Percentiles rank a stretch among this genome's conserved stretches.
These are phyloP conservation scores for Salix viminalis DNA, from an alignment of 345 rosid genomes.

Conservation along the genomic window DNA sequence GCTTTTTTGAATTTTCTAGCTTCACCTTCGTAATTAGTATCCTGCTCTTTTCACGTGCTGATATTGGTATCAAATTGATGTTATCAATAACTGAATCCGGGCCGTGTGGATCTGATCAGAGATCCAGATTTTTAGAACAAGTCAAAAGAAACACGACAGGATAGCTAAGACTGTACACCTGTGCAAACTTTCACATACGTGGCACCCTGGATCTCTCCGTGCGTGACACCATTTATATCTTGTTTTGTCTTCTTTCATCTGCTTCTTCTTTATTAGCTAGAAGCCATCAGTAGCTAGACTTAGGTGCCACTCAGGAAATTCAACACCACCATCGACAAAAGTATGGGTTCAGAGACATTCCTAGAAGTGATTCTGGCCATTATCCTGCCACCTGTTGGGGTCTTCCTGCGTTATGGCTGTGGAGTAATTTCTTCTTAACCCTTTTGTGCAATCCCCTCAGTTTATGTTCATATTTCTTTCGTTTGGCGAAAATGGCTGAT, in stretches of 20 bases:
- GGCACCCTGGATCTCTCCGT: neutral
- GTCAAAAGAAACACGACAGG: slow-evolving; percentile 8
- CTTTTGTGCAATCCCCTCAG: neutral
- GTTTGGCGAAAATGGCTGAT: neutral
- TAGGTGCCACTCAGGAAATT: neutral
- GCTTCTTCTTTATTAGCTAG: too few species aligned
- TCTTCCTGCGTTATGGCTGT: slow-evolving; percentile 88
- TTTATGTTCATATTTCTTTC: neutral
- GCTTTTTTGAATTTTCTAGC: neutral
- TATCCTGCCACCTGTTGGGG: slow-evolving; percentile 84
- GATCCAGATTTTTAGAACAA: neutral
- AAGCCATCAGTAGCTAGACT: neutral
- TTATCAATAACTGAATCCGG: neutral
- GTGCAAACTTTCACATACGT: slow-evolving; percentile 1
- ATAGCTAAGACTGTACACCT: neutral
- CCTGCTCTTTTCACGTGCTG: neutral
- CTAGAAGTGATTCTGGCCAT: slow-evolving; percentile 80
- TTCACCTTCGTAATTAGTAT: too few species aligned
- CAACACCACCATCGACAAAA: neutral
- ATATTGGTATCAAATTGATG: too few species aligned
- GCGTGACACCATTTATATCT: neutral
- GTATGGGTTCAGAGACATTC: slow-evolving; percentile 80
- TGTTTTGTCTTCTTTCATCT: neutral
- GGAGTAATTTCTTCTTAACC: slow-evolving; percentile 42
- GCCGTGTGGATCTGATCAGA: slow-evolving; percentile 3